phyloP scores from a whole-genome alignment of 2,329 filamentous ascomycete genomes.

The Leptographium wingfieldii region DNA sequence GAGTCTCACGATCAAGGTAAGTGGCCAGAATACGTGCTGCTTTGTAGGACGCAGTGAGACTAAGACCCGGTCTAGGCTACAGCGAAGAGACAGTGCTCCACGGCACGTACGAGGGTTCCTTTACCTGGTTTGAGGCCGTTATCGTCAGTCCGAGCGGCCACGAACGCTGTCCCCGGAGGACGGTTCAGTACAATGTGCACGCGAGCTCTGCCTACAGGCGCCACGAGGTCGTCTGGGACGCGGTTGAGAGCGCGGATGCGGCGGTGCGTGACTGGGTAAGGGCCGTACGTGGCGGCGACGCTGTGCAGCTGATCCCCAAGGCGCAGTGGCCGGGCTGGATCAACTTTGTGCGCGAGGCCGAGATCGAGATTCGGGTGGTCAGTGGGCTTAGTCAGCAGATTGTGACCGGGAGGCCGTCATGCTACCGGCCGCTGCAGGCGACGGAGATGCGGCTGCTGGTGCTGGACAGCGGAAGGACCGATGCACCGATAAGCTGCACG shows the following conservation, averaged over 20 bases:
- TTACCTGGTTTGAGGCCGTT: background rate
- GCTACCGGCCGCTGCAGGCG: background rate
- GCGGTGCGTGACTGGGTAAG: background rate
- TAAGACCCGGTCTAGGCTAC: background rate
- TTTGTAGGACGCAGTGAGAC: background rate
- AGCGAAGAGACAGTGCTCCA: background rate
- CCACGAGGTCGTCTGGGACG: background rate
- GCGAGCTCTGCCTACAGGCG: background rate
- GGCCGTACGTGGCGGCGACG: background rate
- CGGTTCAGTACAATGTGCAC: background rate
- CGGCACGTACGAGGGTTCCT: background rate
- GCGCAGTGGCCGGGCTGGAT: background rate
- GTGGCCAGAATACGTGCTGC: background rate
- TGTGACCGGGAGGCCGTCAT: background rate
- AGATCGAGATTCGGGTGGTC: background rate
- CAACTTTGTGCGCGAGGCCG: background rate
- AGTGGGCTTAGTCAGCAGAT: background rate
- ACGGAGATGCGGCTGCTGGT: background rate
- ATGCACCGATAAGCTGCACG: background rate
- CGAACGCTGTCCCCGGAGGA: background rate
- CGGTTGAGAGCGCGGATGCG: background rate
- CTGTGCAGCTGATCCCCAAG: background rate
- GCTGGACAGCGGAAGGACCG: background rate
- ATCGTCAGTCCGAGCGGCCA: background rate
- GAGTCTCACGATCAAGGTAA: background rate